Base-by-base conservation (phyloP, 2,329 filamentous ascomycete genomes). In the Alternaria sp. region DNA sequence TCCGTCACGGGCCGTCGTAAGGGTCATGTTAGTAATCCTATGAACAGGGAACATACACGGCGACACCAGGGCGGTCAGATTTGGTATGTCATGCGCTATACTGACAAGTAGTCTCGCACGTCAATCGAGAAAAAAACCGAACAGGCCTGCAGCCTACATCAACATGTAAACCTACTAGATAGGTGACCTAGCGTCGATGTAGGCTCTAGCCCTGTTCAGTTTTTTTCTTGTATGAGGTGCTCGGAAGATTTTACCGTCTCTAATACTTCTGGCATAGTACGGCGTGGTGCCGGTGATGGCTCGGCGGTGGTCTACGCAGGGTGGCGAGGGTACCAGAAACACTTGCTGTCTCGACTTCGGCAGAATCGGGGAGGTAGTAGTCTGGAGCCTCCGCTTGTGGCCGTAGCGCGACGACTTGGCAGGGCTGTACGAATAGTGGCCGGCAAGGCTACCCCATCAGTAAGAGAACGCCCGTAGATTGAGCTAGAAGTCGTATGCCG, bases 331-430 rank as follows among this genome's bases (percentile, higher is more conserved):
- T 65, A 44, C 44, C 62, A 53, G 20, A 60, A 60, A 66, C 56
- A 21, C 49, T 54, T 64, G 20, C 28, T 51, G 61, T 61, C 51
- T 64, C 59, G 65, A 68, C 63, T 59, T 72, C 60, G 67, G 71
- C 60, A 55, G 59, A 65, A 68, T 66, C 69, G 64, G 67, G 66
- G 63, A 68, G 65, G 70, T 69, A 71, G 64, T 68, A 65, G 63
- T 68, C 68, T 72, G 66, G 71, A 71, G 67, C 67, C 63, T 74
- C 72, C 70, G 71, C 62, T 66, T 55, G 64, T 64, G 63, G 68
- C 71, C 69, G 72, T 72, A 75, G 74, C 70, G 73, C 58, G 43
- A 49, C 56, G 51, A 50, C 50, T 62, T 51, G 63, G 62, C 67
- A 65, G 44, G 64, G 63, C 63, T 67, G 49, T 44, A 58, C 65